Base-by-base conservation (phyloP, 1,139 yeast species). In the Pichia sp. region DNA sequence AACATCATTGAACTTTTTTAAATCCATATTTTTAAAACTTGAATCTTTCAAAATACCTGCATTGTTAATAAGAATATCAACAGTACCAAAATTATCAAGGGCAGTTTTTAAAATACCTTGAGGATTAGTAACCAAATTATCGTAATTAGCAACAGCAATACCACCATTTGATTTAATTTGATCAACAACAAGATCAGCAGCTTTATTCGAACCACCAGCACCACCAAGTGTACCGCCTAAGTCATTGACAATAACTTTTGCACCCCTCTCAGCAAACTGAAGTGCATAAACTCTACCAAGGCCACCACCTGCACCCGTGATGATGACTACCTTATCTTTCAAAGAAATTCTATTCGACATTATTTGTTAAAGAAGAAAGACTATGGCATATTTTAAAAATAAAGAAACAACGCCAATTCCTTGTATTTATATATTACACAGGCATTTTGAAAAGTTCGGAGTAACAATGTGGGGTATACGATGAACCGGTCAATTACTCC, bases 301-400 rank as follows among this genome's bases (percentile, higher is more conserved):
- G 42, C 98, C 99, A 62, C 97, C 98, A 59, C 99, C 99, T 49
- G 97, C 95, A 46, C 98, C 99, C 54, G 98, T 93, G 68, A 93
- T 83, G 58, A 90, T 80, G 38, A 89, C 97, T 49, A 90, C 97
- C 68, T 86, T 83, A 65, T 83, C 89, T 63, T 87, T 85, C 6
- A 53, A 30, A 11, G 52, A 31, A 3, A 53, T 51, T 38, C 27
- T 27, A 27, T 50, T 46, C 13, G 49, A 18, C 53, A 45, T 49
- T 39, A 19, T 38, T 19, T 14, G n/a, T 31, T 31, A 14, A 14
- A 31, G n/a, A 14, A 16, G 4, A 31, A 31, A 14, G 14, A 13
- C 3, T 14, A 31, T 5, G 14, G 8, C 8, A 31, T 14, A 28
- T 28, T 28, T 9, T 9, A 6, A 28, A 5, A 28, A 5, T 28